Conservation (phyloP, 176 grass and related monocot species). For the Poa annua region DNA sequence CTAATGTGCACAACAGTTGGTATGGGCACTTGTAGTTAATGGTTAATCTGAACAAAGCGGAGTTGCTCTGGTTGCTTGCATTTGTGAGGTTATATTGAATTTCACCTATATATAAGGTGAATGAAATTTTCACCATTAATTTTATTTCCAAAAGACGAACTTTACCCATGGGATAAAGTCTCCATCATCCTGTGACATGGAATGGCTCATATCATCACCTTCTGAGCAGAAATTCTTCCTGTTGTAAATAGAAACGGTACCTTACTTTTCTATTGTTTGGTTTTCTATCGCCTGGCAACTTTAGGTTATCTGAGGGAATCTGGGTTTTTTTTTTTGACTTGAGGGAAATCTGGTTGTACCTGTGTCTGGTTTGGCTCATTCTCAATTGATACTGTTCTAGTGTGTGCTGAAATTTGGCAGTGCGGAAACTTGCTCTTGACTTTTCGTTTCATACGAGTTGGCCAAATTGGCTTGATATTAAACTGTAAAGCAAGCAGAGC, state of each 20-base stretch:
- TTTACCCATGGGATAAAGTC: background rate
- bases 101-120: background rate
- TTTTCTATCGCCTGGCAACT: background rate
- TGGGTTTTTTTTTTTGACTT: background rate
- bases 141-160: background rate
- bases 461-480: background rate
- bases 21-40: background rate
- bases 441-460: background rate
- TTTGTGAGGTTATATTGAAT: background rate
- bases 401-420: background rate
- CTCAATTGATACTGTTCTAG: background rate
- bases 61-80: background rate
- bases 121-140: background rate
- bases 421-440: background rate
- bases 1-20: no score
- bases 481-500: conserved; percentile 3
- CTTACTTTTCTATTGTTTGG: background rate
- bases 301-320: background rate
- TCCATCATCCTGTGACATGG: background rate
- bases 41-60: background rate
- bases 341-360: background rate
- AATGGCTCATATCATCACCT: background rate
- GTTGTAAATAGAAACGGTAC: background rate
- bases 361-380: background rate
- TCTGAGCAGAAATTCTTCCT: background rate